Evolutionary conservation across 2,329 filamentous ascomycete species (phyloP).

Genomic region (Moelleriella libera): DNA sequence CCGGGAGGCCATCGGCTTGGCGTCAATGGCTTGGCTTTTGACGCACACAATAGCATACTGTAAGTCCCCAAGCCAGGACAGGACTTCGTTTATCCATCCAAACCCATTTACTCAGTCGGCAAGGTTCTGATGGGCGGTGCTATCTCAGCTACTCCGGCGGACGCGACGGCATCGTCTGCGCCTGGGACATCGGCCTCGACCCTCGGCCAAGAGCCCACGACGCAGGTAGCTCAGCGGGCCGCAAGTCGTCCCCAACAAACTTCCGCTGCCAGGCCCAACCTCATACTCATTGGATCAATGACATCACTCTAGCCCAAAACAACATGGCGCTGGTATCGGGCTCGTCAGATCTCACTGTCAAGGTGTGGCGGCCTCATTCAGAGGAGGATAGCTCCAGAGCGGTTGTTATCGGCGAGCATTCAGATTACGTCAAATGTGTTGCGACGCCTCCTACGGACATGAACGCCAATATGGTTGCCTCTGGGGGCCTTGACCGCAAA

Average conservation of each 20-base stretch:
- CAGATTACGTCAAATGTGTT: constrained; percentile 92
- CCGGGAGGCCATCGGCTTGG: constrained; percentile 78
- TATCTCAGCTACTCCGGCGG: constrained; percentile 74
- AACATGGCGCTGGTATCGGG: constrained; percentile 74
- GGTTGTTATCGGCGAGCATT: constrained; percentile 77
- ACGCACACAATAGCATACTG: constrained; percentile 72
- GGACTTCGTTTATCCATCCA: not conserved
- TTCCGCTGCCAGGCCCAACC: constrained; percentile 53
- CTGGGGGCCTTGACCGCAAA: constrained; percentile 82
- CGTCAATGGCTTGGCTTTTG: constrained; percentile 86
- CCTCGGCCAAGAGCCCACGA: constrained; percentile 24
- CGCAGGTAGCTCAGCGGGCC: constrained; percentile 11
- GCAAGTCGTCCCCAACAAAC: constrained; percentile 29
- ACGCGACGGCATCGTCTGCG: constrained; percentile 87
- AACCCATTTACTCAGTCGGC: not conserved
- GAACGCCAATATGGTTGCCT: constrained; percentile 74
- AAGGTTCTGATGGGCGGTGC: not conserved
- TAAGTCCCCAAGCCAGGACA: constrained; percentile 32
- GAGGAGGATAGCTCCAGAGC: constrained; percentile 34
- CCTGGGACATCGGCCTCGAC: constrained; percentile 78
- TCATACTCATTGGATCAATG: constrained; percentile 94
- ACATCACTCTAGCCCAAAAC: constrained; percentile 67
- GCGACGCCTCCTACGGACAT: constrained; percentile 53
- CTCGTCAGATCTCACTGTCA: constrained; percentile 87
- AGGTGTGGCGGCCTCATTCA: constrained; percentile 72